Evolutionary conservation across 2,329 filamentous ascomycete species (phyloP).

Genomic region (Amphichorda felina): DNA sequence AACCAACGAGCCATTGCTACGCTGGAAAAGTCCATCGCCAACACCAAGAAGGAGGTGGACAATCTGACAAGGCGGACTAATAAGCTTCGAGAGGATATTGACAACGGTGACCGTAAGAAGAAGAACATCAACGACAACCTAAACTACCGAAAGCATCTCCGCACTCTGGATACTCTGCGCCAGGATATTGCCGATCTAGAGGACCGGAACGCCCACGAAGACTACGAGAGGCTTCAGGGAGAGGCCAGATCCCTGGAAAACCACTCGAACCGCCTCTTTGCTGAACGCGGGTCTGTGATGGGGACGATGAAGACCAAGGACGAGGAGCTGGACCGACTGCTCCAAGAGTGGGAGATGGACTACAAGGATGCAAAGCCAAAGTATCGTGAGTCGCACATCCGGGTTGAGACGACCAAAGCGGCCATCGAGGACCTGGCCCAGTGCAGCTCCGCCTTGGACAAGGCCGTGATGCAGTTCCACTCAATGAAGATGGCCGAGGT

Average conservation of each 20-base stretch:
- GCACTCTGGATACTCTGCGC: constrained; percentile 54
- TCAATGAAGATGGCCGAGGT: constrained; percentile 96
- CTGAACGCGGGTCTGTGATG: constrained; percentile 62
- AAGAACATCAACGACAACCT: constrained; percentile 84
- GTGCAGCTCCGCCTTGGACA: constrained; percentile 76
- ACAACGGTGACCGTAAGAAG: constrained; percentile 71
- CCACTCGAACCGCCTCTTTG: constrained; percentile 56
- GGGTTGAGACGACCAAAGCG: constrained; percentile 82
- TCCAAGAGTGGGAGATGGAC: constrained; percentile 72
- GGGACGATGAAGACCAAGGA: constrained; percentile 78
- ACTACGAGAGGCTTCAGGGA: constrained; percentile 61
- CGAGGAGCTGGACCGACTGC: constrained; percentile 59
- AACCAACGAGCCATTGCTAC: constrained; percentile 58
- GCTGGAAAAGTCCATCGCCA: constrained; percentile 54
- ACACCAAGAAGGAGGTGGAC: constrained; percentile 55
- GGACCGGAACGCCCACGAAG: constrained; percentile 67
- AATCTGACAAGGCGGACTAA: constrained; percentile 61
- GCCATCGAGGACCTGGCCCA: constrained; percentile 82
- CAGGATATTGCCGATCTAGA: constrained; percentile 64
- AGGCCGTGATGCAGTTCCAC: constrained; percentile 96
- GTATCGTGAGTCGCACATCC: constrained; percentile 81
- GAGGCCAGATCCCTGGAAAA: constrained; percentile 60
- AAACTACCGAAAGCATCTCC: constrained; percentile 65
- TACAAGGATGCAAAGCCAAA: constrained; percentile 72
- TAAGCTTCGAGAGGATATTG: constrained; percentile 63